These are phyloP conservation scores for Pseudozyma sp. DNA, from an alignment of 1,284 basidiomycete genomes.

Conservation along the genomic window DNA sequence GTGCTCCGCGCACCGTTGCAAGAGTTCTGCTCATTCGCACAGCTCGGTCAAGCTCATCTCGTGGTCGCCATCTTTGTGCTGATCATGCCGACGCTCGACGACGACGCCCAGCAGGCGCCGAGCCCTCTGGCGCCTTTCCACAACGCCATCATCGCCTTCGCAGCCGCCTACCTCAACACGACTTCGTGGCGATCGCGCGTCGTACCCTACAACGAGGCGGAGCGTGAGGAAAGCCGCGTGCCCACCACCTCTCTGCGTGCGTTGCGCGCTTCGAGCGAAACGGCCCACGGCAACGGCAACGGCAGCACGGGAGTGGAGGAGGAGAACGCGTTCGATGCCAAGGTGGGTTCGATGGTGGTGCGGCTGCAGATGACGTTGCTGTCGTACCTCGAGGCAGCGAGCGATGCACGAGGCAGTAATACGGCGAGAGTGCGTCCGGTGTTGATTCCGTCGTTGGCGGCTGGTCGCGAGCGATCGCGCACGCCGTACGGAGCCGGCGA, in stretches of 20 bases:
- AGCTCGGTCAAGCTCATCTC: conserved; percentile 78
- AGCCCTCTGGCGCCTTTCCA: conserved; percentile 74
- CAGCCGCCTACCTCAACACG: conserved; percentile 79
- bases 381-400: conserved; percentile 61
- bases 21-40: conserved; percentile 74
- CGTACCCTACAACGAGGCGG: conserved; percentile 78
- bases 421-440: conserved; percentile 30
- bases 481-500: conserved; percentile 22
- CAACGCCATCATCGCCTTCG: conserved; percentile 80
- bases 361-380: conserved; percentile 53
- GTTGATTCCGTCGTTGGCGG: conserved; percentile 54
- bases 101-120: conserved; percentile 77
- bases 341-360: conserved; percentile 42
- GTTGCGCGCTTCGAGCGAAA: conserved; percentile 38
- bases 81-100: conserved; percentile 78
- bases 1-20: conserved; percentile 80
- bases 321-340: conserved; percentile 52
- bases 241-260: conserved; percentile 39
- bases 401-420: conserved; percentile 41
- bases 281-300: conserved; percentile 15
- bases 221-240: conserved; percentile 73
- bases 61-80: conserved; percentile 78
- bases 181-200: conserved; percentile 76
- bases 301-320: conserved; percentile 27
- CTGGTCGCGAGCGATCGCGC: conserved; percentile 42